Base-by-base conservation (phyloP, 2,329 filamentous ascomycete genomes). In the Neonectria ditissima region DNA sequence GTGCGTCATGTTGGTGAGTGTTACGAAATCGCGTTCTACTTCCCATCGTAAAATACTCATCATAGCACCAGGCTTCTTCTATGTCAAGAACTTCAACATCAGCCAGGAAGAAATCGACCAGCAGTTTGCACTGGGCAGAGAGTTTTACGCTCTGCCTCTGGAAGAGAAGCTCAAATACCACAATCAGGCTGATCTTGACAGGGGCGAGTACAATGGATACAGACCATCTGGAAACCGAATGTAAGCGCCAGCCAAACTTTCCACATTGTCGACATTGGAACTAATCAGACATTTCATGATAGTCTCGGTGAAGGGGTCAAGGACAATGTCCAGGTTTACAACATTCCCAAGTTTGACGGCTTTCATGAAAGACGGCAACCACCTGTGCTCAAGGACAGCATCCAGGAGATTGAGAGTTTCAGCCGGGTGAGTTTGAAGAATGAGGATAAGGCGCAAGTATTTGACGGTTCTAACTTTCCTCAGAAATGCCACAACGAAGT, bases 31-130 rank as follows among this genome's bases (percentile, higher is more conserved):
- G 37, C 16, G n/a, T 18, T 7, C 8, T 8, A 41, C n/a, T 41
- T 18, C 37, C 37, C 9, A 11, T 8, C 37, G 10, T 10, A 9
- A 11, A 7, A 20, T 13, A n/a, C 37, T 41, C 5, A 41, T 5
- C 5, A 20, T 41, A n/a, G 30, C 5, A 14, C n/a, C n/a, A 51
- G 65, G 65, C 1, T 86, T 89, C 77, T 89, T 89, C 74, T 88
- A 88, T 62, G 84, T 89, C 6, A 87, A 83, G 61, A 89, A 90
- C 76, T 89, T 85, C 68, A 85, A 85, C 65, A 83, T 89, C 44
- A 78, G 77, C 4, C 86, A 89, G 70, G 85, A 87, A 54, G 82
- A 84, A 51, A 82, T 89, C 2, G 83, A 89, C 63, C 76, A 77
- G 1, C 87, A 89, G 65, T 89, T 89, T 63, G 84, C 86, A 7